Conservation (phyloP, 2,329 filamentous ascomycete species). For the Ambrosiella beaveri region DNA sequence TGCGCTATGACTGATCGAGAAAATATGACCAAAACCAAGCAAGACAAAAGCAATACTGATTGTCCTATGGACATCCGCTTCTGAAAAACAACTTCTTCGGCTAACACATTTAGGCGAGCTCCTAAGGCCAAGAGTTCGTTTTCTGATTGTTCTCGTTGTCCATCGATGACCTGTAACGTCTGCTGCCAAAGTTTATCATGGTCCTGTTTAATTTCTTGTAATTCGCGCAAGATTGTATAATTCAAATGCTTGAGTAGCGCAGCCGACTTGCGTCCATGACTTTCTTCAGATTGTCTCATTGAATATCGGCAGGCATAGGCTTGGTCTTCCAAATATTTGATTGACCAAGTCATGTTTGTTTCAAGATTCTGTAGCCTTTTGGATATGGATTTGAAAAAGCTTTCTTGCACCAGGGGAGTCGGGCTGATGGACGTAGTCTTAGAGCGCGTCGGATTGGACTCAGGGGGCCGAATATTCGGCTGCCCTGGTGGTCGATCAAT, state of each 20-base stretch:
- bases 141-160: slow-evolving; percentile 69
- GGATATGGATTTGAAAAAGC: slow-evolving; percentile 91
- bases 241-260: slow-evolving; percentile 76
- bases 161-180: slow-evolving; percentile 79
- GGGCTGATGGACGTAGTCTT: slow-evolving; percentile 23
- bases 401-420: slow-evolving; percentile 80
- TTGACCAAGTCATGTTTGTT: slow-evolving; percentile 75
- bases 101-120: slow-evolving; percentile 64
- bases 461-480: not conserved
- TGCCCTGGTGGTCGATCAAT: no score
- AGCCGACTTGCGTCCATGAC: slow-evolving; percentile 68
- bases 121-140: slow-evolving; percentile 70
- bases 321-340: slow-evolving; percentile 95
- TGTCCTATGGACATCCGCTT: slow-evolving; percentile 92
- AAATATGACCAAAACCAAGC: slow-evolving; percentile 77
- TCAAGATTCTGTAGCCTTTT: slow-evolving; percentile 86
- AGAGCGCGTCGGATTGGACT: not conserved
- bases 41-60: slow-evolving; percentile 69
- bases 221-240: slow-evolving; percentile 64
- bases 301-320: slow-evolving; percentile 79
- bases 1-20: slow-evolving; percentile 23
- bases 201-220: slow-evolving; percentile 60
- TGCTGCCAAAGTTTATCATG: slow-evolving; percentile 97
- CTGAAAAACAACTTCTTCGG: slow-evolving; percentile 76
- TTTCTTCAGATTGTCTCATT: slow-evolving; percentile 70